Evolutionary conservation across 1,139 yeast genomes (phyloP).

Genomic region (Kurtzmaniella quercitrusa): DNA sequence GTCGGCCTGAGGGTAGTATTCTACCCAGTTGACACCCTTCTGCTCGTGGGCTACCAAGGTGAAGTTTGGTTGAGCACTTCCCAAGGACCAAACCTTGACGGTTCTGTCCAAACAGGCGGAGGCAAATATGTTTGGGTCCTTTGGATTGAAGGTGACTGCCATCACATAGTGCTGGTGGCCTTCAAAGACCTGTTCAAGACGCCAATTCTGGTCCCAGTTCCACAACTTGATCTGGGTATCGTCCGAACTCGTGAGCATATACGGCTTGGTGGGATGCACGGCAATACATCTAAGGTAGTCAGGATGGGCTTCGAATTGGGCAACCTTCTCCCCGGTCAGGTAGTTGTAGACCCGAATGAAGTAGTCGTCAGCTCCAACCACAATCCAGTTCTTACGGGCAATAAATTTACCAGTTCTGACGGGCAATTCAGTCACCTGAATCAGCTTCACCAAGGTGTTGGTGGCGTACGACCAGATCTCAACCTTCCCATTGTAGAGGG

Average conservation of each 20-base stretch:
- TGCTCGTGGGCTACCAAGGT: conserved; percentile 88
- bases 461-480: conserved; percentile 96
- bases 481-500: conserved; percentile 78
- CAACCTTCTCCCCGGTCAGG: conserved; percentile 90
- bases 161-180: conserved; percentile 96
- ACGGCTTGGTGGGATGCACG: conserved; percentile 91
- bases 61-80: conserved; percentile 85
- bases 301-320: conserved; percentile 97
- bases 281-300: conserved; percentile 92
- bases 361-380: conserved; percentile 94
- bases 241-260: conserved; percentile 84
- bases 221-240: conserved; percentile 89
- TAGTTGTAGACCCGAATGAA: conserved; percentile 89
- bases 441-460: conserved; percentile 43
- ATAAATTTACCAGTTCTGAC: conserved; percentile 93
- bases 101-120: conserved; percentile 95
- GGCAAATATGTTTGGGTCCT: conserved; percentile 96
- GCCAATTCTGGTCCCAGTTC: conserved; percentile 97
- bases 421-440: conserved; percentile 89
- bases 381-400: conserved; percentile 96
- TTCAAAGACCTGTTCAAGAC: conserved; percentile 81
- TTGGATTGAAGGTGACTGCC: conserved; percentile 93
- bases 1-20: conserved; percentile 94
- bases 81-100: conserved; percentile 94
- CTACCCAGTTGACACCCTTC: conserved; percentile 93